phyloP scores from a whole-genome alignment of 2,329 filamentous ascomycete species.

The Pseudocercospora fuligena region DNA sequence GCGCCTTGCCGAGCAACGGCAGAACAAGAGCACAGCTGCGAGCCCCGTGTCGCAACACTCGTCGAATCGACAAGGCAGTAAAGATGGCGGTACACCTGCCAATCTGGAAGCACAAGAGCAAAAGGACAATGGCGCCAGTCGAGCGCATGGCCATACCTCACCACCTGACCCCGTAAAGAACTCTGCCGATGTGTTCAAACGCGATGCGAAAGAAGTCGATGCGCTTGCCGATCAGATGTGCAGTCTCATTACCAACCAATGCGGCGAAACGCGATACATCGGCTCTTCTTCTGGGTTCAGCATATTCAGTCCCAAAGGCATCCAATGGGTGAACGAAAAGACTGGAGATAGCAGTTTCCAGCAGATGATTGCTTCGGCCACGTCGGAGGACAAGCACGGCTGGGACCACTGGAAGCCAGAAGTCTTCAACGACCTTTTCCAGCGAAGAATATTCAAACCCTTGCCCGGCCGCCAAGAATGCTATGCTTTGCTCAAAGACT shows the following conservation, averaged over 20 bases:
- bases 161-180: constrained; percentile 18
- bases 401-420: constrained; percentile 99
- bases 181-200: constrained; percentile 11
- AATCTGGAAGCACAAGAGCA: constrained; percentile 15
- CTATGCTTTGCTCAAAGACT: constrained; percentile 85
- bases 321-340: constrained; percentile 98
- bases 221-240: constrained; percentile 98
- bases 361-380: constrained; percentile 88
- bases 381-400: constrained; percentile 85
- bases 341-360: constrained; percentile 96
- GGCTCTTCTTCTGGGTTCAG: constrained; percentile 97
- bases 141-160: constrained; percentile 15
- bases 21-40: constrained; percentile 37
- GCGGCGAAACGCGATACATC: constrained; percentile 93
- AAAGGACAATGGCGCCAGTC: constrained; percentile 10
- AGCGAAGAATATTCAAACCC: constrained; percentile 79
- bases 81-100: constrained; percentile 22
- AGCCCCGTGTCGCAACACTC: constrained; percentile 41
- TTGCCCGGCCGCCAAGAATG: constrained; percentile 87
- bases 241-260: constrained; percentile 91
- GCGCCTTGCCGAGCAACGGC: constrained; percentile 61
- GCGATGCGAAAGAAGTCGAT: constrained; percentile 45
- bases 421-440: constrained; percentile 90
- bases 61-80: constrained; percentile 18
- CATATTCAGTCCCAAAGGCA: constrained; percentile 97